Base-by-base conservation (phyloP, 2,329 filamentous ascomycete genomes). In the Nemania sp. region DNA sequence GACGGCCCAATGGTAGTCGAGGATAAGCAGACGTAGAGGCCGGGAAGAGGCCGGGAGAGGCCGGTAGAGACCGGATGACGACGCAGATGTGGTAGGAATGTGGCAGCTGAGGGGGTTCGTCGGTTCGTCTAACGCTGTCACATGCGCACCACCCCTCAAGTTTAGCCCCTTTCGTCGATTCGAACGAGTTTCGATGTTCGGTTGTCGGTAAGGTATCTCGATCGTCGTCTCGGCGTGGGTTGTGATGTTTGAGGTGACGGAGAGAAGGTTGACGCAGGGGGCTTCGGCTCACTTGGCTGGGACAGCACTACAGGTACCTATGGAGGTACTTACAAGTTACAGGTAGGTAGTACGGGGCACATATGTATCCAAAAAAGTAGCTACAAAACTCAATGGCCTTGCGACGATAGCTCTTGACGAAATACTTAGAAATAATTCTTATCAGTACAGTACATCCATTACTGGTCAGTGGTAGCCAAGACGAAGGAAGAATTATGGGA, bases 1-100 rank as follows among this genome's bases (percentile, higher is more conserved):
- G 64, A 66, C 62, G 62, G 57, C 64, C 70, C 70, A 72, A 72
- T 70, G 45, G 65, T 59, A 68, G 57, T 34, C 49, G 54, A 60
- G 20, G 62, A 21, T 55, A 29, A 29, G 25, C 25, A 29, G 25
- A 29, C 25, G 4, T n/a, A n/a, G n/a, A n/a, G n/a, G n/a, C n/a
- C n/a, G n/a, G n/a, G 25, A 29, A 29, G 25, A 29, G 25, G 25
- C 25, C 25, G 7, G 25, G 3, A 29, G 25, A 29, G 52, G 42
- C 25, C 32, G 61, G 54, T 45, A 35, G 47, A 32, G 21, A 13
- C 21, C 25, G 60, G 60, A 53, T 55, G 53, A 50, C 50, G 34
- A 29, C 25, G 25, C 25, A 29, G 25, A 29, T 29, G 25, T 29
- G 25, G 59, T 59, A 60, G 66, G 59, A 45, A 67, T 65, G 59